Evolutionary conservation across 257 asterid species (phyloP), one percentile per base, ranked within the genome.

Genomic region (Echites panduratus): DNA sequence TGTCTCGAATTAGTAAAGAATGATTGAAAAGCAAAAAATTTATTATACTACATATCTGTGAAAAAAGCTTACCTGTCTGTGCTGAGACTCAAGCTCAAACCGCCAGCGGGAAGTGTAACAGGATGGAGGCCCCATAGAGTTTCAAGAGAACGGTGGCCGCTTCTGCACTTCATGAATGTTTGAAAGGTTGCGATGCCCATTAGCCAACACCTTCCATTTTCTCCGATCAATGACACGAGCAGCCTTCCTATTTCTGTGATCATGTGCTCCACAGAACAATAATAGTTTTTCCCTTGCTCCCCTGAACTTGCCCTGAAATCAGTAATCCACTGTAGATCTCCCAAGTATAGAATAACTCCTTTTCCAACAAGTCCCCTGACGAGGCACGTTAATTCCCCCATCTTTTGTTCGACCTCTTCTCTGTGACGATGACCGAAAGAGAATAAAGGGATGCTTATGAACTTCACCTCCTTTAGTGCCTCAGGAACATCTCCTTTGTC

Each of bases 281-380:
- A 86, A 66, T 80, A 84, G 54, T 74, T 82, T 45, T 79, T 83
- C 43, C 80, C 79, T 63, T 78, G 71, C 40, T 80, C 85, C 17
- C 79, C 63, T 44, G 43, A 49, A 20, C 76, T 78, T 27, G 71
- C 84, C 75, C 85, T 82, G 71, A 79, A 90, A 70, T 93, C 93
- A 79, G 86, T 62, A 24, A 93, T 82, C 97, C 98, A 90, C 67
- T 88, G 89, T 16, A 93, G 77, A 76, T 93, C 96, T 38, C 98
- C 98, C 4, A 90, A 79, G 77, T 90, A 93, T 72, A 93, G 70
- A 41, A 93, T 89, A 7, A 87, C 96, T n/a, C 97, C 98, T 67
- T 84, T 90, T 1, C 68, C 52, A 13, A 79, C 73, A 10, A 86
- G 81, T 59, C 93, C 81, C 82, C 75, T 83, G 47, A 90, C 88